phyloP scores from a whole-genome alignment of 345 rosid genomes.

The Aquilaria sinensis region DNA sequence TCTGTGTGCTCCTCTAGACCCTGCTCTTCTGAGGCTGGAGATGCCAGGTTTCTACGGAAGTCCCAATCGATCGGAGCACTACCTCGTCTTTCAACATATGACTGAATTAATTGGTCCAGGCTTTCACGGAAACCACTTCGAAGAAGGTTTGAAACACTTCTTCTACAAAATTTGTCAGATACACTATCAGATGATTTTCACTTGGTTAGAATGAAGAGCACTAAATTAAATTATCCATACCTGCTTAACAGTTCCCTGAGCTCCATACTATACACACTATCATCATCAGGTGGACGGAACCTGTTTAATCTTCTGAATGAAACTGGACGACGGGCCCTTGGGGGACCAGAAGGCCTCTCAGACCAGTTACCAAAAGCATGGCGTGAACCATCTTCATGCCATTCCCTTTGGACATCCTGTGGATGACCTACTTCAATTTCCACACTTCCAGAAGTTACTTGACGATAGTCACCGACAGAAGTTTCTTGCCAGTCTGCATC shows the following conservation, averaged over 20 bases:
- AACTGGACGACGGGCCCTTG: slow-evolving; percentile 55
- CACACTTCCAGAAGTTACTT: slow-evolving; percentile 37
- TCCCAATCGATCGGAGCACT: slow-evolving; percentile 93
- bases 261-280: slow-evolving; percentile 91
- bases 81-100: slow-evolving; percentile 90
- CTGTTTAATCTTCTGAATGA: slow-evolving; percentile 74
- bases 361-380: slow-evolving; percentile 61
- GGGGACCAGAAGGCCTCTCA: slow-evolving; percentile 49
- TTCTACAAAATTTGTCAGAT: slow-evolving; percentile 38
- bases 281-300: slow-evolving; percentile 96
- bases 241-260: slow-evolving; percentile 96
- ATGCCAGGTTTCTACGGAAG: slow-evolving; percentile 67
- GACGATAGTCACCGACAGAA: slow-evolving; percentile 47
- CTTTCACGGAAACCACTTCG: slow-evolving; percentile 99
- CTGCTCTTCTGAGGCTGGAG: slow-evolving; percentile 52
- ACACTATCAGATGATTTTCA: slow-evolving; percentile 3
- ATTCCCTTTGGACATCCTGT: slow-evolving; percentile 42
- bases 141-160: slow-evolving; percentile 96
- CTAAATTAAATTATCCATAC: slow-evolving; percentile 29
- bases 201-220: neutral
- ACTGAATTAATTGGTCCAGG: slow-evolving; percentile 89
- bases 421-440: slow-evolving; percentile 34
- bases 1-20: slow-evolving; percentile 63
- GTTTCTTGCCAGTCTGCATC: slow-evolving; percentile 49
- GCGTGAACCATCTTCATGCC: slow-evolving; percentile 53